Evolutionary conservation across 768 basidiomycete genomes (phyloP), one percentile per base, ranked within the genome.

Genomic region (Mycena alexandri): DNA sequence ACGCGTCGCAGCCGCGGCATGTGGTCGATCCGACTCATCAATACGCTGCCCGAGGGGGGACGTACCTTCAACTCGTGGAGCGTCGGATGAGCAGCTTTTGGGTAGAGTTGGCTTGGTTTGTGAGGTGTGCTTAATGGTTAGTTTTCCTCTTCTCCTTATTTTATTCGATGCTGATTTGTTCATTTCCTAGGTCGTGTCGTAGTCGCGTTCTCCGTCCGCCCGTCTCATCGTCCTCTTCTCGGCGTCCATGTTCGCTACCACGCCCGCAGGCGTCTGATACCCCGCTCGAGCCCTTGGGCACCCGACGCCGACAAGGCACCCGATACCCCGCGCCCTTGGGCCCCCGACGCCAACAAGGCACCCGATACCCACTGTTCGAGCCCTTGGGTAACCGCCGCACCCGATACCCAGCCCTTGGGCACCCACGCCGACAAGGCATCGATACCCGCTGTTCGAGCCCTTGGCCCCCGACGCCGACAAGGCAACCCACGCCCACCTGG

Each of bases 51-150:
- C 36, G 47, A 55, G 38, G 54, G 62, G 54, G 53, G 61, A 54
- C 61, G 62, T 46, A 34, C 53, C 43, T 65, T 65, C 63, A 48
- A 58, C 56, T 58, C 63, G 63, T 5, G 64, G 52, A 16, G 57
- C 43, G 64, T 65, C 51, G 64, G n/a, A 55, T 47, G 64, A 22
- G 64, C 58, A 53, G 57, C 51, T 47, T 41, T 53, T 7, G 46
- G 57, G 7, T 65, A 33, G 57, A 59, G 41, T 38, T 22, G 19
- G 41, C 22, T 41, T 53, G 64, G 41, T 52, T 14, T 14, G 25
- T 43, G 50, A 46, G 38, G 54, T 54, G 55, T 34, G 41, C 25
- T 46, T 43, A n/a, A 25, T 42, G 41, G 51, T 54, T 44, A 36
- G 25, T 52, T 53, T 41, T 21, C 22, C 19, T 41, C 21, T 17